Conservation (phyloP, 1,139 yeast species). For the Arxiozyma heterogenica region DNA sequence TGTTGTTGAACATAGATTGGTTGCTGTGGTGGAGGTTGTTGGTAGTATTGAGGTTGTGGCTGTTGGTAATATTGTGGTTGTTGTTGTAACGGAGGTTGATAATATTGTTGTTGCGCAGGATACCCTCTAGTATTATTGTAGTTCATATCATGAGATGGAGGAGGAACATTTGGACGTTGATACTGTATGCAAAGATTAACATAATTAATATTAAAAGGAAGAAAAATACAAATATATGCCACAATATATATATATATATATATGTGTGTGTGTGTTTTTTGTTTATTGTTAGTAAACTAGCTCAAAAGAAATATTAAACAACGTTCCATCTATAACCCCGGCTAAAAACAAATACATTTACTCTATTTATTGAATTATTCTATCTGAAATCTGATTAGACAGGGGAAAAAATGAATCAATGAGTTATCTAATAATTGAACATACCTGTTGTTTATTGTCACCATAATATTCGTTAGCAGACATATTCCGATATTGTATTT, state of each 20-base stretch:
- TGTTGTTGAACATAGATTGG: constrained; percentile 58
- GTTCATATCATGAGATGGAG: constrained; percentile 11
- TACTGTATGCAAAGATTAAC: constrained; percentile 4
- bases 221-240: not conserved
- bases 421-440: not conserved
- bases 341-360: too few species aligned
- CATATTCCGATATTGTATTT: constrained; percentile 9
- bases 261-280: not conserved
- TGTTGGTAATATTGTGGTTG: constrained; percentile 16
- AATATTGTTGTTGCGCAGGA: constrained; percentile 13
- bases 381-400: not conserved
- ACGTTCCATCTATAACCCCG: not conserved
- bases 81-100: constrained; percentile 11
- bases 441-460: constrained; percentile 13
- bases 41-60: constrained; percentile 24
- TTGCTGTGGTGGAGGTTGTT: constrained; percentile 38
- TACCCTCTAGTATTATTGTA: constrained; percentile 5
- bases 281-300: not conserved
- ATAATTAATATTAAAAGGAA: not conserved
- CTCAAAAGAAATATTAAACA: not conserved
- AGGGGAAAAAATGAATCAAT: not conserved
- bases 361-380: not conserved
- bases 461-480: constrained; percentile 16
- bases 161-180: constrained; percentile 17
- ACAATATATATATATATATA: too few species aligned